Evolutionary conservation across 352 stramenopile species (phyloP).

Genomic region (Globisporangium uncinulatum): DNA sequence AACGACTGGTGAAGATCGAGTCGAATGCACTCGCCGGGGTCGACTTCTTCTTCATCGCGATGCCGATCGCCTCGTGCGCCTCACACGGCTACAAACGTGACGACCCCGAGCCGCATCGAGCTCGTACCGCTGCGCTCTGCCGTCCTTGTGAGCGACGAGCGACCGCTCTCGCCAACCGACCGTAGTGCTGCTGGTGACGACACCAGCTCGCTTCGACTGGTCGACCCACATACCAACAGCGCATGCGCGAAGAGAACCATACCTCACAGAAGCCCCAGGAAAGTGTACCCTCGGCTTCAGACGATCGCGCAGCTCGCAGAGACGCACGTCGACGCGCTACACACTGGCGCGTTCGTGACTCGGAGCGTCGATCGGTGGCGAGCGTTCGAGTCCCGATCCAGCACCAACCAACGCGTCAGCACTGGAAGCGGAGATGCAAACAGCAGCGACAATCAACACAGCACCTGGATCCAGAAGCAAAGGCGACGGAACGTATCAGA

Average conservation of each 20-base stretch:
- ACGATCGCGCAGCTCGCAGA: slow-evolving; percentile 42
- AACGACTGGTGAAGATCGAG: too few species aligned
- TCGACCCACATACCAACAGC: background rate
- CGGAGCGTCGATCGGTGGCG: slow-evolving; percentile 39
- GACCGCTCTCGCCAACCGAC: background rate
- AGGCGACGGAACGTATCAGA: background rate
- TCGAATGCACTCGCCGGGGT: too few species aligned
- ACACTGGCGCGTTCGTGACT: slow-evolving; percentile 34
- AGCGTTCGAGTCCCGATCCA: slow-evolving; percentile 12
- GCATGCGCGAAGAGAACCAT: background rate
- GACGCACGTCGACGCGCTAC: slow-evolving; percentile 29
- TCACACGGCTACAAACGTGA: background rate
- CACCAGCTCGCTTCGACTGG: background rate
- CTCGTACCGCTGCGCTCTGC: slow-evolving; percentile 4
- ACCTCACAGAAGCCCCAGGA: slow-evolving; percentile 1
- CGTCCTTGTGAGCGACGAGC: background rate
- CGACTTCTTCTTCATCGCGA: slow-evolving; percentile 1
- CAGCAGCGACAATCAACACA: background rate
- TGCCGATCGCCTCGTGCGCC: slow-evolving; percentile 2
- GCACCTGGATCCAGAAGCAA: slow-evolving; percentile 1
- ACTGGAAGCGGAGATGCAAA: background rate
- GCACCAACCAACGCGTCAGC: background rate
- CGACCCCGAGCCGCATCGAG: slow-evolving; percentile 3
- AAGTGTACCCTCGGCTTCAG: slow-evolving; percentile 22
- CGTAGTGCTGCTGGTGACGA: background rate